Percentiles rank a stretch among this genome's conserved stretches.
Conservation (phyloP, 2,329 filamentous ascomycete genomes). For the Pseudogymnoascus sp. region DNA sequence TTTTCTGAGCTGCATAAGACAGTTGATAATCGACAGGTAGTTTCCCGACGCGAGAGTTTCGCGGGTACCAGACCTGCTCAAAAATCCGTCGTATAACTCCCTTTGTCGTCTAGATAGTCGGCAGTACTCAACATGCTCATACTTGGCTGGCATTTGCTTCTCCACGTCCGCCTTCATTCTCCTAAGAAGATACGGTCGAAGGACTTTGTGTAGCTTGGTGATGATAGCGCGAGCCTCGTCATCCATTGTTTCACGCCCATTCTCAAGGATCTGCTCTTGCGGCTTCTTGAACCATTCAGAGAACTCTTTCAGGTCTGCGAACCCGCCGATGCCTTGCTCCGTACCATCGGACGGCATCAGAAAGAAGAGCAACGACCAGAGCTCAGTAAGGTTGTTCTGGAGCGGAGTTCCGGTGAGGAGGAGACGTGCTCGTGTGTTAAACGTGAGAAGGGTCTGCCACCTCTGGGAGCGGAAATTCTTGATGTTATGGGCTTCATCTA, state of each 20-base stretch:
- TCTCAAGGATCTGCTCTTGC: conserved; percentile 92
- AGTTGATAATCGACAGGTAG: conserved; percentile 96
- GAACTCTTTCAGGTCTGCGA: conserved; percentile 92
- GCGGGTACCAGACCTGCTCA: conserved; percentile 82
- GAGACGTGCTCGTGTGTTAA: conserved; percentile 82
- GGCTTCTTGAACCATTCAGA: conserved; percentile 93
- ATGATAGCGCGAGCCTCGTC: conserved; percentile 90
- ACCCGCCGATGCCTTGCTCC: conserved; percentile 75
- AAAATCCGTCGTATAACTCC: conserved; percentile 92
- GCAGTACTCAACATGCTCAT: conserved; percentile 94
- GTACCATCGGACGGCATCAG: conserved; percentile 76
- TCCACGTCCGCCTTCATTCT: conserved; percentile 94
- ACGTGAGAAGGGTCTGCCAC: conserved; percentile 91
- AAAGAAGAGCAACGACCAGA: conserved; percentile 97
- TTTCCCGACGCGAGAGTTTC: conserved; percentile 87
- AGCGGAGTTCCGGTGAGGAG: conserved; percentile 89
- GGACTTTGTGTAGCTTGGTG: conserved; percentile 84
- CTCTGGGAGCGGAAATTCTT: conserved; percentile 98
- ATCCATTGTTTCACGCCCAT: conserved; percentile 87
- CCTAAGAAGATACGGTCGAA: conserved; percentile 84
- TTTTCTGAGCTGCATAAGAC: conserved; percentile 92
- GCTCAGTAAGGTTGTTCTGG: conserved; percentile 92
- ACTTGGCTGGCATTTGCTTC: conserved; percentile 97
- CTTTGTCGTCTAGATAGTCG: conserved; percentile 90
- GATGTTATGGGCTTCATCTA: conserved; percentile 98